Conservation (phyloP, 2,329 filamentous ascomycete genomes). For the Cercospora berteroae region DNA sequence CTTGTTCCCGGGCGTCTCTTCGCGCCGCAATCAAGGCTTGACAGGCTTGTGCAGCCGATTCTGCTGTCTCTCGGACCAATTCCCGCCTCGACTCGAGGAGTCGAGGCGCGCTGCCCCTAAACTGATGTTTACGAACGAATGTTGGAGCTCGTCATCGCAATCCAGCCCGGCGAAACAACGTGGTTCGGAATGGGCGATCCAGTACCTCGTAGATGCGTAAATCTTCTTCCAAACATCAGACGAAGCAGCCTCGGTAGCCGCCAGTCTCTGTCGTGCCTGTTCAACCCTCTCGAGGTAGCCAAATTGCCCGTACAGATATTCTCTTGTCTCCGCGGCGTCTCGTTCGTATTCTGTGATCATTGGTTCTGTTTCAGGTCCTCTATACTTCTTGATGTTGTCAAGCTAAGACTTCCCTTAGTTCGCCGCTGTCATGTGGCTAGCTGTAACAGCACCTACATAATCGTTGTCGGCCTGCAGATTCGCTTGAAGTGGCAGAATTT, state of each 20-base stretch:
- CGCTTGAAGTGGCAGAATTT: neutral
- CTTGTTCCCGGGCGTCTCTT: neutral
- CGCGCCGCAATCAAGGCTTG: neutral
- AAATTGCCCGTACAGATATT: neutral
- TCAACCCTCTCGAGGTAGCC: neutral
- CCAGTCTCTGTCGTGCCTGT: neutral
- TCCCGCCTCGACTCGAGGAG: neutral
- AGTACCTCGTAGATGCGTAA: neutral
- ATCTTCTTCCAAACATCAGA: neutral
- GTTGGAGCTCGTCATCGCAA: neutral
- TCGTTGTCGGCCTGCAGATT: neutral
- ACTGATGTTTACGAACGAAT: neutral
- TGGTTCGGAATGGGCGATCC: neutral
- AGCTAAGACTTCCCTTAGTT: neutral
- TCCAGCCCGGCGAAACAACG: neutral
- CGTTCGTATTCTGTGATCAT: neutral
- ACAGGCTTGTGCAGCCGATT: neutral
- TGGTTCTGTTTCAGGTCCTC: neutral
- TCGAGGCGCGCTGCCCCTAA: neutral
- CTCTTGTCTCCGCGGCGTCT: neutral
- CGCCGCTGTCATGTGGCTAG: neutral
- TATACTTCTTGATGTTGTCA: neutral
- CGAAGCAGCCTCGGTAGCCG: neutral
- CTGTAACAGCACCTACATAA: neutral
- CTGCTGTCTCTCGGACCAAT: neutral